phyloP scores from a whole-genome alignment of 345 rosid genomes.

The Barbarea vulgaris region DNA sequence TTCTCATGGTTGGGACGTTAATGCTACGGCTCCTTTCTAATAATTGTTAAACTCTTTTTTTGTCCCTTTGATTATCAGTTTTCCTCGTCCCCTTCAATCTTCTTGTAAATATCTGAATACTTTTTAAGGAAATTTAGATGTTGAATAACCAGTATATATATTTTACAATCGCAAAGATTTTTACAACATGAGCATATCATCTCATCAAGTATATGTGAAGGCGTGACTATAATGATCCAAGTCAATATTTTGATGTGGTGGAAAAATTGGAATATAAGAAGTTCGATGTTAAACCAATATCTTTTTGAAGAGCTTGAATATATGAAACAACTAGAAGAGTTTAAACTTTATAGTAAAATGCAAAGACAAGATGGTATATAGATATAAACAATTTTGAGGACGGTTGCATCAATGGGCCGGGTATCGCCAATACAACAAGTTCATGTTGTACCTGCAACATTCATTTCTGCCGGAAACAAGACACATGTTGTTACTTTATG shows the following conservation, averaged over 20 bases:
- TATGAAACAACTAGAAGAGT: neutral
- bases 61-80: neutral
- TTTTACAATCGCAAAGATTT: neutral
- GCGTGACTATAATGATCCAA: no score
- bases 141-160: neutral
- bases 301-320: neutral
- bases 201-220: no score
- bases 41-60: neutral
- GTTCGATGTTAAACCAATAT: neutral
- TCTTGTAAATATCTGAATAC: conserved; percentile 18
- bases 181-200: neutral
- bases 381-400: neutral
- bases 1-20: conserved; percentile 39
- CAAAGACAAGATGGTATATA: neutral
- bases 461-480: no score
- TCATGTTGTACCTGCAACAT: no score
- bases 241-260: neutral
- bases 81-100: neutral
- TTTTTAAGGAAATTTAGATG: neutral
- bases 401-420: no score
- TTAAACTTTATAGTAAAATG: no score
- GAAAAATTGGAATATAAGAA: neutral
- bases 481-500: no score
- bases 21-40: conserved; percentile 39
- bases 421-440: no score